These are phyloP conservation scores for Bisporella sp. DNA, from an alignment of 2,329 filamentous ascomycete genomes.

Conservation along the genomic window DNA sequence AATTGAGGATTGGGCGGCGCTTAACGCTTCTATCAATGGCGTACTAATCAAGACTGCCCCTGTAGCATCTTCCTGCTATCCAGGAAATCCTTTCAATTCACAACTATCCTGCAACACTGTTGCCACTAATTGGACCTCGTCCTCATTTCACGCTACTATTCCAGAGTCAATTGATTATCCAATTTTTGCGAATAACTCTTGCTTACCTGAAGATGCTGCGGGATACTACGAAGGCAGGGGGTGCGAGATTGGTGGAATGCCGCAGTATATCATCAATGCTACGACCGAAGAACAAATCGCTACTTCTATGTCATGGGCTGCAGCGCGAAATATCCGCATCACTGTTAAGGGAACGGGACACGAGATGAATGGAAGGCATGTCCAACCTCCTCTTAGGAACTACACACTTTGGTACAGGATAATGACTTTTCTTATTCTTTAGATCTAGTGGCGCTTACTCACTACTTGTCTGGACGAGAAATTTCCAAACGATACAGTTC, in stretches of 20 bases:
- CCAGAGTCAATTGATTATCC: conserved; percentile 28
- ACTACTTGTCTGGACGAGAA: conserved; percentile 40
- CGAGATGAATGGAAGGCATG: conserved; percentile 9
- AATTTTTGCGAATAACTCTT: conserved; percentile 29
- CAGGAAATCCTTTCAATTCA: conserved; percentile 23
- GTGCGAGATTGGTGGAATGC: conserved; percentile 25
- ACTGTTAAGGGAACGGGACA: conserved; percentile 10
- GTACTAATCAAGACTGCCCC: conserved; percentile 21
- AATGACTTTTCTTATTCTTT: conserved; percentile 8
- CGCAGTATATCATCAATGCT: conserved; percentile 28
- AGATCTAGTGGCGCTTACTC: conserved; percentile 38
- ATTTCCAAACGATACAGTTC: conserved; percentile 34
- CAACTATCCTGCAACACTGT: conserved; percentile 20
- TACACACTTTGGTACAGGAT: background rate
- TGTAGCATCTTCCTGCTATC: conserved; percentile 27
- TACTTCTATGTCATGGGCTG: conserved; percentile 22
- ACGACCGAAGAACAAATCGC: conserved; percentile 23
- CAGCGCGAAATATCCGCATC: conserved; percentile 4
- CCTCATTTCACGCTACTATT: conserved; percentile 23
- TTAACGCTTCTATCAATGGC: conserved; percentile 19
- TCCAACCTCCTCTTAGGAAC: background rate
- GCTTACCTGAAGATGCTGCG: conserved; percentile 20
- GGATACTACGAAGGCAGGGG: conserved; percentile 20
- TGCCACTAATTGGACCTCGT: conserved; percentile 23
- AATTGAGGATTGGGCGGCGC: conserved; percentile 14